Conservation (phyloP, 768 basidiomycete species). For the Auricularia sp. region DNA sequence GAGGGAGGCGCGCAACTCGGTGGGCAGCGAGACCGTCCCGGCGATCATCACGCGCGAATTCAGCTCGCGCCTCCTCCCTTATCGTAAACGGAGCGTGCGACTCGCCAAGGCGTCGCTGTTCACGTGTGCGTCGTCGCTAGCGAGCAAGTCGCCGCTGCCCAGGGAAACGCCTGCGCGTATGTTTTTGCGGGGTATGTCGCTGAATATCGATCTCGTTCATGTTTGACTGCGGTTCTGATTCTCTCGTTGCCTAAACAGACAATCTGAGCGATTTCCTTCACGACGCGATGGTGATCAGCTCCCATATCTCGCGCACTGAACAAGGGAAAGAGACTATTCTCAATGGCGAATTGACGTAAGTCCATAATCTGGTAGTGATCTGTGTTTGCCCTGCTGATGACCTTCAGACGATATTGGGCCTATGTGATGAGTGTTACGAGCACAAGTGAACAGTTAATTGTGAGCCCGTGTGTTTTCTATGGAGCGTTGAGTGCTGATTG, state of each 20-base stretch:
- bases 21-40: slow-evolving; percentile 13
- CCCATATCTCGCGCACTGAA: slow-evolving; percentile 13
- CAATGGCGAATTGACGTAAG: slow-evolving; percentile 12
- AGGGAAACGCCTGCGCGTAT: slow-evolving; percentile 10
- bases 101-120: slow-evolving; percentile 12
- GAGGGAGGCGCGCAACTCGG: slow-evolving; percentile 12
- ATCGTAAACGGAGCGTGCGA: slow-evolving; percentile 13
- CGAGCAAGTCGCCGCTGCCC: slow-evolving; percentile 17
- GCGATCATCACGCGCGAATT: slow-evolving; percentile 14
- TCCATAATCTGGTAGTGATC: neutral
- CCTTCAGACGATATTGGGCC: slow-evolving; percentile 11
- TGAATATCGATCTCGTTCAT: neutral
- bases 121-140: slow-evolving; percentile 14
- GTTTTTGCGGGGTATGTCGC: neutral
- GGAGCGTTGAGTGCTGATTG: no score
- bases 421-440: slow-evolving; percentile 11
- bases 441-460: slow-evolving; percentile 7
- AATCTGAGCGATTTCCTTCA: slow-evolving; percentile 11
- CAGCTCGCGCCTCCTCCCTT: slow-evolving; percentile 12
- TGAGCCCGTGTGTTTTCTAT: neutral
- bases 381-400: neutral
- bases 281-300: slow-evolving; percentile 15
- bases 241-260: neutral
- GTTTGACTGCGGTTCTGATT: no score
- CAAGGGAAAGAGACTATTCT: slow-evolving; percentile 13